A percentile compares a stretch with the other conserved stretches of the same genome.
These are phyloP conservation scores for Apiospora sp. DNA, from an alignment of 2,329 filamentous ascomycete species.

Conservation along the genomic window DNA sequence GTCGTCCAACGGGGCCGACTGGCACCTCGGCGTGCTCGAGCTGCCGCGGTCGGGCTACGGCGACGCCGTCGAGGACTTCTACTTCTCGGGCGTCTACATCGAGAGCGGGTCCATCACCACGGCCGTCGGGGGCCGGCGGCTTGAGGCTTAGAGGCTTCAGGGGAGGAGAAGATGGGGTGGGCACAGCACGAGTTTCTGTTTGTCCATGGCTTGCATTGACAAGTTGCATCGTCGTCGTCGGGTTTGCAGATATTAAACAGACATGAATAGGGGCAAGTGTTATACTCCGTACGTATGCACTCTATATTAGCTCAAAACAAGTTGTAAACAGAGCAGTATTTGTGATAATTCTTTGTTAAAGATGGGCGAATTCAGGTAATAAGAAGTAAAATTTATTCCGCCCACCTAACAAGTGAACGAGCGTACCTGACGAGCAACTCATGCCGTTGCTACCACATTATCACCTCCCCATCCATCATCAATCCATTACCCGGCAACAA, in stretches of 20 bases:
- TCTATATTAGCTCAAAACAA: neutral
- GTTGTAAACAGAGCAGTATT: neutral
- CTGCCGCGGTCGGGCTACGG: conserved; percentile 64
- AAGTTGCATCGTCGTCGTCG: too few species aligned
- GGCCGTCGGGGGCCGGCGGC: conserved; percentile 40
- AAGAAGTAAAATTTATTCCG: too few species aligned
- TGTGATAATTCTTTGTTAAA: neutral
- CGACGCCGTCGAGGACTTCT: conserved; percentile 70
- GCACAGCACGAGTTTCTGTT: neutral
- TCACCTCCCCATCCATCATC: neutral
- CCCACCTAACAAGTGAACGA: neutral
- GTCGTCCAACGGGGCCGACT: conserved; percentile 68
- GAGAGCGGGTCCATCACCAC: conserved; percentile 62
- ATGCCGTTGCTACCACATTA: neutral
- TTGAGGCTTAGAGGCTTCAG: conserved; percentile 27
- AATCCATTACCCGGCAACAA: too few species aligned
- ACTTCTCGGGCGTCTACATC: conserved; percentile 76
- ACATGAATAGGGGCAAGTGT: neutral
- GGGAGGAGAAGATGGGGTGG: neutral
- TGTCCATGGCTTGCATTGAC: too few species aligned
- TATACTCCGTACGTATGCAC: neutral
- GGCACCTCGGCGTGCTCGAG: conserved; percentile 76
- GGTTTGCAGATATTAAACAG: too few species aligned
- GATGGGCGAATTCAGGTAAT: too few species aligned
- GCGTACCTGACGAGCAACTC: neutral